Conservation (phyloP, 2,329 filamentous ascomycete genomes). For the Dothistroma septosporum region DNA sequence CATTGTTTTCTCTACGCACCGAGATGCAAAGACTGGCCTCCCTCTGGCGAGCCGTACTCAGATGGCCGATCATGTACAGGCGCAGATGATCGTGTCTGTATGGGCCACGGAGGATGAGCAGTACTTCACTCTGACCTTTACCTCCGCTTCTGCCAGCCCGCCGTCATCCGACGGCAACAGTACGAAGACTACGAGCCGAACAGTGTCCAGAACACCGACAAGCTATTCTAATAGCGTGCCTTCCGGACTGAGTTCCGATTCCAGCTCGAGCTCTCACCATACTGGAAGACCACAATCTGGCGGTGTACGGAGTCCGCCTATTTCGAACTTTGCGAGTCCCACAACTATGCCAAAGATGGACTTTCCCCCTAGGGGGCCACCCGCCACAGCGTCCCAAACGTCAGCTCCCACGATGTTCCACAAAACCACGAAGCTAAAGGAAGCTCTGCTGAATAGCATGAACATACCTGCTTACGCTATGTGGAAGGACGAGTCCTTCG, state of each 20-base stretch:
- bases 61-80: conserved; percentile 46
- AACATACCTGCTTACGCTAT: conserved; percentile 71
- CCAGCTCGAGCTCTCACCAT: conserved; percentile 34
- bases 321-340: conserved; percentile 47
- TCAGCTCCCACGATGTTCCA: conserved; percentile 63
- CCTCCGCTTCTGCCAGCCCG: conserved; percentile 44
- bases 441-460: conserved; percentile 71
- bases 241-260: conserved; percentile 37
- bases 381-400: conserved; percentile 52
- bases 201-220: conserved; percentile 42
- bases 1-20: conserved; percentile 58
- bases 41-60: conserved; percentile 32
- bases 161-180: conserved; percentile 2
- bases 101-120: conserved; percentile 66
- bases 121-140: conserved; percentile 73
- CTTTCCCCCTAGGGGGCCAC: conserved; percentile 65
- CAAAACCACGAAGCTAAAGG: conserved; percentile 71
- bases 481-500: conserved; percentile 75
- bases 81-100: conserved; percentile 72
- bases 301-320: conserved; percentile 13
- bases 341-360: conserved; percentile 52
- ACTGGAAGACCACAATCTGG: conserved; percentile 14
- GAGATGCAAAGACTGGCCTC: conserved; percentile 38
- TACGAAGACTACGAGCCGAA: conserved; percentile 35
- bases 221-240: conserved; percentile 35